Evolutionary conservation across 2,329 filamentous ascomycete species (phyloP).

Genomic region (Ceratocystis albifundus): DNA sequence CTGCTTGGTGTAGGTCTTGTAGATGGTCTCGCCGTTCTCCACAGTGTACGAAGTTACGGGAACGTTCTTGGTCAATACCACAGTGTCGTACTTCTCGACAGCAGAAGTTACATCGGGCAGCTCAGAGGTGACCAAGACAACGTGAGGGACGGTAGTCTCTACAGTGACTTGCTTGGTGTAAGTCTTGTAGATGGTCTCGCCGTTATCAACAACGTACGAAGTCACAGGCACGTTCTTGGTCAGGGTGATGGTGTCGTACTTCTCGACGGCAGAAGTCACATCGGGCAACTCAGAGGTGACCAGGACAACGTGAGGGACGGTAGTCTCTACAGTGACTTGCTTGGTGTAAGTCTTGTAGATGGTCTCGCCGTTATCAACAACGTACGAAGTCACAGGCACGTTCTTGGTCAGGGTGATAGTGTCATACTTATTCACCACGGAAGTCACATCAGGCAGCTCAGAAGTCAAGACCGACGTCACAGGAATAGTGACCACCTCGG

Average conservation of each 20-base stretch:
- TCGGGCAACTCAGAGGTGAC: conserved; percentile 17
- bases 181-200: conserved; percentile 19
- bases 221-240: conserved; percentile 12
- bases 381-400: conserved; percentile 3
- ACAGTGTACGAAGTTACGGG: conserved; percentile 11
- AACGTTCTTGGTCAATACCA: conserved; percentile 14
- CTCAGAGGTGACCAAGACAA: conserved; percentile 9
- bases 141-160: conserved; percentile 7
- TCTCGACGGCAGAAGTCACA: background rate
- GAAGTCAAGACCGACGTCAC: conserved; percentile 3
- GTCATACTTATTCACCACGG: background rate
- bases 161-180: conserved; percentile 3
- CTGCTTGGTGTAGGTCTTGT: conserved; percentile 8
- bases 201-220: conserved; percentile 9
- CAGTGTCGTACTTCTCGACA: conserved; percentile 1
- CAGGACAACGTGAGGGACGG: conserved; percentile 4
- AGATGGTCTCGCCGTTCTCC: conserved; percentile 7
- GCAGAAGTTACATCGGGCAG: conserved; percentile 3
- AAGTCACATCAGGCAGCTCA: conserved; percentile 9
- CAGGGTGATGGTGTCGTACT: background rate
- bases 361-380: conserved; percentile 6
- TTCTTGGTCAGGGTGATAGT: background rate
- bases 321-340: background rate
- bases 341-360: conserved; percentile 16
- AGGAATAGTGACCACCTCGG: conserved; percentile 12